Base-by-base conservation (phyloP, 2,329 filamentous ascomycete species). In the Bipolaris gigantea region DNA sequence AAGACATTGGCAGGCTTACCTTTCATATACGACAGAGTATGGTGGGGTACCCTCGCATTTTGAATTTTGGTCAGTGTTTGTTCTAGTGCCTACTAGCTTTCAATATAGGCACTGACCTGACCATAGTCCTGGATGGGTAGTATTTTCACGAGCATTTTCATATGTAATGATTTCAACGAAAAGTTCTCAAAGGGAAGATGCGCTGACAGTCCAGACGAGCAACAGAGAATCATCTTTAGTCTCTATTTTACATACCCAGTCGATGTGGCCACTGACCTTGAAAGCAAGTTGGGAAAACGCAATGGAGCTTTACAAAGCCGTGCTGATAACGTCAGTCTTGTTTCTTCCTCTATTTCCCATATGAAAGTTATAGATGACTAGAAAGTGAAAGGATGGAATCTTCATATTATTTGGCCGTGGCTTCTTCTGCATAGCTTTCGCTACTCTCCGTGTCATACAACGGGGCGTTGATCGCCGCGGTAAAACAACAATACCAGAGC, bases 281-380 rank as follows among this genome's bases (percentile, higher is more conserved):
- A 70, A 33, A 71, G 68, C 73, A 60, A 2, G 54, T 46, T 13
- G 15, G 3, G 5, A 15, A 27, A 3, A 5, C 13, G 25, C 6
- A 25, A 25, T 30, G 15, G 8, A 18, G 9, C 5, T 7, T 7
- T 39, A 15, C 10, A 19, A 7, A 3, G 25, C 8, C 4, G n/a
- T 21, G 27, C 45, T 59, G 4, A 50, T 25, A 5, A 5, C 2
- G 10, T 5, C 21, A 74, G 72, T 75, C 39, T 75, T 75, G 68
- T 57, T 70, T 11, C 61, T 76, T 7, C 72, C 73, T 6, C 54
- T 74, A 25, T 69, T 66, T 19, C 63, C 75, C 0, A 74, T 72
- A 15, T 75, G 69, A 67, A 71, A 71, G 15, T 62, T 75, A 1
- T 68, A 70, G 19, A 70, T 75, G 61, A 64, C 71, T 3, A 48